A percentile compares a stretch with the other conserved stretches of the same genome.
Conservation (phyloP, 495 filamentous ascomycete genomes). For the Amniculicola lignicola region DNA sequence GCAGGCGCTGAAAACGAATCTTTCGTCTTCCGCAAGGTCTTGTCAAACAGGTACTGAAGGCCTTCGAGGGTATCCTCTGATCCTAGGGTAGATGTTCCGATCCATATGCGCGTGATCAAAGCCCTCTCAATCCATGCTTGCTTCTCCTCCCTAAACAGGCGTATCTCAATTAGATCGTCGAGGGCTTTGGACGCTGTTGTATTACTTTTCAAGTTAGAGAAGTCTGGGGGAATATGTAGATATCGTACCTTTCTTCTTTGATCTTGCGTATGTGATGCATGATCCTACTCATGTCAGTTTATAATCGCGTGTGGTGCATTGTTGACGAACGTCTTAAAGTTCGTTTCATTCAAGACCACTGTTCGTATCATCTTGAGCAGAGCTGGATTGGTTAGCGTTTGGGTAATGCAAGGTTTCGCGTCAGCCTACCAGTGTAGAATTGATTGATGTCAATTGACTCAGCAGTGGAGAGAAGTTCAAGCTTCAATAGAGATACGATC, state of each 20-base stretch:
- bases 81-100: conserved; percentile 45
- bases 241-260: conserved; percentile 40
- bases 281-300: conserved; percentile 42
- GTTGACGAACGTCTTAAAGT: conserved; percentile 55
- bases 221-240: conserved; percentile 33
- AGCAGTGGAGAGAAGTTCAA: conserved; percentile 57
- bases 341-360: conserved; percentile 56
- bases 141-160: conserved; percentile 45
- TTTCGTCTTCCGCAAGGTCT: conserved; percentile 38
- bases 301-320: background rate
- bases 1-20: conserved; percentile 50
- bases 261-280: conserved; percentile 68
- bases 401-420: background rate
- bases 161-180: conserved; percentile 56
- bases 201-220: conserved; percentile 30
- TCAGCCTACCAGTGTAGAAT: conserved; percentile 32
- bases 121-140: conserved; percentile 61
- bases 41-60: conserved; percentile 45
- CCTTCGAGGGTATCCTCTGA: conserved; percentile 29
- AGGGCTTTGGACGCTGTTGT: conserved; percentile 53
- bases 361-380: conserved; percentile 52
- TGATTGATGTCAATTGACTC: conserved; percentile 27
- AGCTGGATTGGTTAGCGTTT: conserved; percentile 24
- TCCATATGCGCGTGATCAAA: conserved; percentile 61
- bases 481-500: conserved; percentile 63